These are phyloP conservation scores for Aleurites moluccanus DNA, from an alignment of 441 rosid genomes.

Conservation along the genomic window DNA sequence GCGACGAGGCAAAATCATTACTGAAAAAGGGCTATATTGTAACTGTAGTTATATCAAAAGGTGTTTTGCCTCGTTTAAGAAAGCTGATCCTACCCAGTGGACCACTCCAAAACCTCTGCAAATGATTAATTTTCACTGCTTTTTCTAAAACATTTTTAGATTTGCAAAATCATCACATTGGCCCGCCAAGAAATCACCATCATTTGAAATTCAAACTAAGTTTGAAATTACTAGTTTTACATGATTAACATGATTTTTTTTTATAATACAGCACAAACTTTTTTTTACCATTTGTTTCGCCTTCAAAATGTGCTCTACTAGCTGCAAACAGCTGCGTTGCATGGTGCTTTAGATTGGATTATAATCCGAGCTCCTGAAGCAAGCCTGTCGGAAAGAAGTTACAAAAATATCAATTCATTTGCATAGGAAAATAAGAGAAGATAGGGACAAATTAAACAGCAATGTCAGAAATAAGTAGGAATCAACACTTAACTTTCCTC, in stretches of 20 bases:
- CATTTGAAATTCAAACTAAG: slow-evolving; percentile 43
- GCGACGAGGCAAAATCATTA: no score
- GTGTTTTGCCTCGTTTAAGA: slow-evolving; percentile 1
- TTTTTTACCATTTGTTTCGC: slow-evolving; percentile 1
- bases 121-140: slow-evolving; percentile 11
- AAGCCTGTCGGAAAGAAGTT: slow-evolving; percentile 60
- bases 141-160: slow-evolving; percentile 26
- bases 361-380: slow-evolving; percentile 98
- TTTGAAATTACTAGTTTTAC: slow-evolving; percentile 25
- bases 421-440: slow-evolving; percentile 1
- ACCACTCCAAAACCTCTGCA: slow-evolving; percentile 20
- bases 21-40: not conserved
- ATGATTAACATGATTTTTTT: slow-evolving; percentile 25
- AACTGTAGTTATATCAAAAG: slow-evolving; percentile 14
- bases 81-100: slow-evolving; percentile 23
- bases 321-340: slow-evolving; percentile 35
- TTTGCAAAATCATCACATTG: slow-evolving; percentile 36
- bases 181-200: slow-evolving; percentile 30
- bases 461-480: slow-evolving; percentile 15
- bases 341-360: slow-evolving; percentile 70
- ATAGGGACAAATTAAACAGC: not conserved
- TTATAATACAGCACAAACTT: slow-evolving; percentile 25
- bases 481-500: slow-evolving; percentile 87
- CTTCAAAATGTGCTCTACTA: slow-evolving; percentile 27
- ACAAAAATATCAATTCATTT: slow-evolving; percentile 16